A percentile compares a stretch with the other conserved stretches of the same genome.
Evolutionary conservation across 2,329 filamentous ascomycete genomes (phyloP).

Genomic region (Blastomyces parvus): DNA sequence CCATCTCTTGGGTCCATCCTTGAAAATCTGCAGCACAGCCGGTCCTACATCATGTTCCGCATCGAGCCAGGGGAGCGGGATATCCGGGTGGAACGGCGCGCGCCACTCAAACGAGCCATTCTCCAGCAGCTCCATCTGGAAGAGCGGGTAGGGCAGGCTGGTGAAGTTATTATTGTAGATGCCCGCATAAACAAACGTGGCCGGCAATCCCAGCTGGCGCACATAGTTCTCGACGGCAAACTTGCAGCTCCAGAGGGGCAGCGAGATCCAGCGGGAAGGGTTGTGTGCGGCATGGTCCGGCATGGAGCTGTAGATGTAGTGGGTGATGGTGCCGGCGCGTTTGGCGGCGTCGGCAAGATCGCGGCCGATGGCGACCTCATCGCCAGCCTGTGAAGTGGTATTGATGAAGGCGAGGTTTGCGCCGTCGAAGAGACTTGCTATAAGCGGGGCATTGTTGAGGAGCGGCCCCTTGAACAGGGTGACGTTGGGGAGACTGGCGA

Average conservation of each 20-base stretch:
- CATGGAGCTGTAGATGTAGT: slow-evolving; percentile 96
- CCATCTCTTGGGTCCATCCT: slow-evolving; percentile 83
- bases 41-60: slow-evolving; percentile 94
- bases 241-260: slow-evolving; percentile 88
- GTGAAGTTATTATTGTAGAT: slow-evolving; percentile 99
- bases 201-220: slow-evolving; percentile 66
- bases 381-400: slow-evolving; percentile 82
- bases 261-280: slow-evolving; percentile 58
- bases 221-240: slow-evolving; percentile 89
- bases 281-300: slow-evolving; percentile 81
- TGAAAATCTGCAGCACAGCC: slow-evolving; percentile 86
- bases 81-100: slow-evolving; percentile 84
- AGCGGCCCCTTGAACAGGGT: slow-evolving; percentile 58
- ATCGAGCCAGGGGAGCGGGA: slow-evolving; percentile 87
- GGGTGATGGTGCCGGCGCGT: slow-evolving; percentile 63
- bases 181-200: slow-evolving; percentile 90
- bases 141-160: slow-evolving; percentile 79
- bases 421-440: slow-evolving; percentile 69
- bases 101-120: slow-evolving; percentile 84
- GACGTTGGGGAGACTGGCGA: slow-evolving; percentile 72
- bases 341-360: slow-evolving; percentile 84
- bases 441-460: slow-evolving; percentile 61
- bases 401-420: slow-evolving; percentile 93
- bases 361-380: slow-evolving; percentile 82
- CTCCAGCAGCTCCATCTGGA: slow-evolving; percentile 82